Evolutionary conservation across 2,329 filamentous ascomycete genomes (phyloP), one percentile per base, ranked within the genome.

Genomic region (Penicillium sclerotigenum): DNA sequence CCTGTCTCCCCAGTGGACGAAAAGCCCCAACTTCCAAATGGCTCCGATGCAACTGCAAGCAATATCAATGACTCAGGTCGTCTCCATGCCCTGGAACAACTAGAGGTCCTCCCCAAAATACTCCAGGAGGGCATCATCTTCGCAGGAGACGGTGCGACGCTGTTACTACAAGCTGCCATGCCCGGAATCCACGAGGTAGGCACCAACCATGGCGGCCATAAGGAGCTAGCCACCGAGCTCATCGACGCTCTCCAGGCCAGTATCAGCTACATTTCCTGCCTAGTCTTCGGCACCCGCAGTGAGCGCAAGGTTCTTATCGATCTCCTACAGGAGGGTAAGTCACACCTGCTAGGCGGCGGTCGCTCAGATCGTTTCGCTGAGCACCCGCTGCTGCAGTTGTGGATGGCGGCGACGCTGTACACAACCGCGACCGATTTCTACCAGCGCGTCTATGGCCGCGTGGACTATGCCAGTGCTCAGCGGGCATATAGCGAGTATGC

Each of bases 361-460:
- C 60, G 56, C 42, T 61, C 63, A 29, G 64, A 65, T 52, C 58
- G 64, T 1, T 66, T 66, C 60, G 46, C 59, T 38, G 50, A 65
- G 58, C 49, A 65, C 51, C 40, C 64, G 28, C 36, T 49, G 28
- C 36, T 64, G 5, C 64, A 71, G 45, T 63, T 71, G 49, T 73
- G 71, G 71, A 63, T 72, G 46, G 63, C 69, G 2, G 71, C 71
- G 1, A 73, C 71, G 2, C 54, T 73, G 45, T 73, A 73, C 56
- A 69, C 70, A 18, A 73, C 70, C 16, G 65, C 69, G 3, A 73
- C 70, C 6, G 71, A 73, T 47, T 66, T 72, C 58, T 73, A 73
- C 57, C 71, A 73, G 60, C 69, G 71, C 11, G 65, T 73, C 48
- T 72, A 73, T 40, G 69, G 70, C 4, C 62, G 64, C 20, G 65